phyloP scores from a whole-genome alignment of 495 filamentous ascomycete genomes.

The Aspergillus biplanus region DNA sequence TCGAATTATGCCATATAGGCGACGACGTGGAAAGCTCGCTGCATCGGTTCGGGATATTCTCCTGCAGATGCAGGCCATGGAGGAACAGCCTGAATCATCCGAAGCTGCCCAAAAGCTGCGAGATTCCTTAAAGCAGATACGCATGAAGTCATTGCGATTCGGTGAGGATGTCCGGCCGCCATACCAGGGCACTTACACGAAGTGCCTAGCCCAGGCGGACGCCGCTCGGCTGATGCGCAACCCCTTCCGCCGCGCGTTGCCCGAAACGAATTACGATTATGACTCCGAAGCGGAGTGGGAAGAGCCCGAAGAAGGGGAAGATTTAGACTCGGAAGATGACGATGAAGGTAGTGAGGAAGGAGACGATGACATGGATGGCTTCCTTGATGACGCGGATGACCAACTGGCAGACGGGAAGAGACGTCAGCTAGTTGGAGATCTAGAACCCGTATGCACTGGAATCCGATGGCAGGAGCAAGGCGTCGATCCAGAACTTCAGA shows the following conservation, averaged over 20 bases:
- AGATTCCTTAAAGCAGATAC: slow-evolving; percentile 62
- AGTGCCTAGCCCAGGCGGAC: slow-evolving; percentile 47
- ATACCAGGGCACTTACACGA: slow-evolving; percentile 84
- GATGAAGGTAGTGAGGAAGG: slow-evolving; percentile 62
- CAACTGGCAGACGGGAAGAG: slow-evolving; percentile 43
- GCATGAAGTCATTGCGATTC: slow-evolving; percentile 81
- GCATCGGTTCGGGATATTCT: slow-evolving; percentile 71
- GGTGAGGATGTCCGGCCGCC: slow-evolving; percentile 86
- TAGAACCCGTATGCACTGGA: slow-evolving; percentile 76
- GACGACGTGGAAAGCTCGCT: slow-evolving; percentile 53
- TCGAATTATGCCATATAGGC: slow-evolving; percentile 55
- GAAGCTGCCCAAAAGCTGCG: slow-evolving; percentile 37
- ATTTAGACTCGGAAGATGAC: slow-evolving; percentile 76
- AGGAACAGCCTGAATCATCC: slow-evolving; percentile 21
- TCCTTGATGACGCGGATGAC: slow-evolving; percentile 57
- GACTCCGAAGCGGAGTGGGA: slow-evolving; percentile 98
- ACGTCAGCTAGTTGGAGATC: slow-evolving; percentile 62
- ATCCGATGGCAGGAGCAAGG: slow-evolving; percentile 77
- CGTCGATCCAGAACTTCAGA: slow-evolving; percentile 46
- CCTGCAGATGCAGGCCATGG: slow-evolving; percentile 48
- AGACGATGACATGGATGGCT: slow-evolving; percentile 58
- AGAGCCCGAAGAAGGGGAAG: slow-evolving; percentile 78
- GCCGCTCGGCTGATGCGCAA: slow-evolving; percentile 67
- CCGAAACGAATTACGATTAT: slow-evolving; percentile 86
- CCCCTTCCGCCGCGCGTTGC: slow-evolving; percentile 64